Percentiles rank a stretch among this genome's conserved stretches.
Conservation (phyloP, 805 yeast species). For the Lachancea sp. region DNA sequence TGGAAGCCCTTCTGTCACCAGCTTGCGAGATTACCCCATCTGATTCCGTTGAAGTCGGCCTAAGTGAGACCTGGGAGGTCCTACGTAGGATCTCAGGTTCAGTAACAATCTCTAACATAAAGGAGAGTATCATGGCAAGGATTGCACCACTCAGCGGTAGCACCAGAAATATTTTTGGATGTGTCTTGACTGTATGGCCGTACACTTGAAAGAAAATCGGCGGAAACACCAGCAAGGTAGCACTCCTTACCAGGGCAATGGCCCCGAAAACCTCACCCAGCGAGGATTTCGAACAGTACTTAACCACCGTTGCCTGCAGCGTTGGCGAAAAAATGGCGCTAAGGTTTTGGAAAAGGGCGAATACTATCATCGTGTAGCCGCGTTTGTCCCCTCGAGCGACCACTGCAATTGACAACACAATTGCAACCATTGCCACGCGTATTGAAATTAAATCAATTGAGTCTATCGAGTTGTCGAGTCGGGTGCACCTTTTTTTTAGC, state of each 20-base stretch:
- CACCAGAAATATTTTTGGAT: conserved; percentile 36
- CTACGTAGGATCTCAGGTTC: conserved; percentile 17
- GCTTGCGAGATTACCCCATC: background rate
- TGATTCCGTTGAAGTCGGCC: background rate
- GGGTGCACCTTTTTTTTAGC: conserved; percentile 34
- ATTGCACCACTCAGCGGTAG: conserved; percentile 21
- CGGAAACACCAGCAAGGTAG: conserved; percentile 45
- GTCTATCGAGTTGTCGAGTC: conserved; percentile 44
- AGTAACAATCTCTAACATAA: conserved; percentile 18
- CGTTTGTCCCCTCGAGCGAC: conserved; percentile 24
- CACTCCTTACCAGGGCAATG: conserved; percentile 50
- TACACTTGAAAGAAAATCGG: conserved; percentile 43
- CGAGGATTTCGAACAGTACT: conserved; percentile 51
- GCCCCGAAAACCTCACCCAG: conserved; percentile 74
- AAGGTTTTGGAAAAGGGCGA: conserved; percentile 38
- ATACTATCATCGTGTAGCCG: conserved; percentile 22
- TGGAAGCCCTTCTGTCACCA: conserved; percentile 8
- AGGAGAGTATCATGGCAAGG: conserved; percentile 15
- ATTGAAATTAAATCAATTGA: conserved; percentile 41
- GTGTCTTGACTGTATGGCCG: conserved; percentile 35
- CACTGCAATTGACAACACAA: conserved; percentile 35
- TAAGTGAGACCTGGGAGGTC: conserved; percentile 13
- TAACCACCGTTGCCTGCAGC: conserved; percentile 51
- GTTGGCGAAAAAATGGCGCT: conserved; percentile 52
- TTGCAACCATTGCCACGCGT: conserved; percentile 31